These are phyloP conservation scores for Phytophthora hybrid DNA, from an alignment of 352 stramenopile genomes.

Conservation along the genomic window DNA sequence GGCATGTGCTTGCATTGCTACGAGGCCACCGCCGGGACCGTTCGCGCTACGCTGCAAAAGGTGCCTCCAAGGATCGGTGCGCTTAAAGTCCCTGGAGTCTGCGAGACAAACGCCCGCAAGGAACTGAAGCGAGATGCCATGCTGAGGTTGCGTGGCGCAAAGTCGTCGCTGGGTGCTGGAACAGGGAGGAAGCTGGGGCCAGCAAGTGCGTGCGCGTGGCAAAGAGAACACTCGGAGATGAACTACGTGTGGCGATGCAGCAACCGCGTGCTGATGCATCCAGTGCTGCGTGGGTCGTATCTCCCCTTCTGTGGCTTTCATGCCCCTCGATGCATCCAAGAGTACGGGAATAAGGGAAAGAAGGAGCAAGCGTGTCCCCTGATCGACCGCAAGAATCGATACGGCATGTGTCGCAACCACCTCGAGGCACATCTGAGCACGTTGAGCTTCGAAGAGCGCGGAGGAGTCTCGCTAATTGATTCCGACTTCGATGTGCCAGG, in stretches of 20 bases:
- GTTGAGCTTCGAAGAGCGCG: slow-evolving; percentile 60
- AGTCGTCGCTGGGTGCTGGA: neutral
- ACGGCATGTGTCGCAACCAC: slow-evolving; percentile 80
- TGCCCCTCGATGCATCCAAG: slow-evolving; percentile 60
- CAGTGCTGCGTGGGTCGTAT: slow-evolving; percentile 56
- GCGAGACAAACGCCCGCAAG: slow-evolving; percentile 29
- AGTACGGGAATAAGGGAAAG: slow-evolving; percentile 58
- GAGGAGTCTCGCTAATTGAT: slow-evolving; percentile 50
- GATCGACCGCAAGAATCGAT: slow-evolving; percentile 64
- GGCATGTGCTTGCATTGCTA: slow-evolving; percentile 72
- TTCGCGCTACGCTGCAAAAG: slow-evolving; percentile 60
- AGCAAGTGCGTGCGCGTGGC: slow-evolving; percentile 57
- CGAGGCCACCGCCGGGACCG: slow-evolving; percentile 48
- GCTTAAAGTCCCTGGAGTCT: slow-evolving; percentile 56
- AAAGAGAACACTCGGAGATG: slow-evolving; percentile 65
- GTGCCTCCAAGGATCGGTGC: slow-evolving; percentile 45
- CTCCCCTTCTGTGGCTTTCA: slow-evolving; percentile 78
- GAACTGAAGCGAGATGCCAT: slow-evolving; percentile 30
- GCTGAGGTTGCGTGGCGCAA: slow-evolving; percentile 22
- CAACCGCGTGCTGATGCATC: slow-evolving; percentile 71
- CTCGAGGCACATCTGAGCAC: slow-evolving; percentile 67
- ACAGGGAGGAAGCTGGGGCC: slow-evolving; percentile 7
- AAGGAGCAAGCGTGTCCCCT: slow-evolving; percentile 45
- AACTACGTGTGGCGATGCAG: slow-evolving; percentile 67
- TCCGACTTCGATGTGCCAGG: slow-evolving; percentile 74